A percentile compares a stretch with the other conserved stretches of the same genome.
Evolutionary conservation across 176 grass and related monocot genomes (phyloP).

Genomic region (Triticum urartu): DNA sequence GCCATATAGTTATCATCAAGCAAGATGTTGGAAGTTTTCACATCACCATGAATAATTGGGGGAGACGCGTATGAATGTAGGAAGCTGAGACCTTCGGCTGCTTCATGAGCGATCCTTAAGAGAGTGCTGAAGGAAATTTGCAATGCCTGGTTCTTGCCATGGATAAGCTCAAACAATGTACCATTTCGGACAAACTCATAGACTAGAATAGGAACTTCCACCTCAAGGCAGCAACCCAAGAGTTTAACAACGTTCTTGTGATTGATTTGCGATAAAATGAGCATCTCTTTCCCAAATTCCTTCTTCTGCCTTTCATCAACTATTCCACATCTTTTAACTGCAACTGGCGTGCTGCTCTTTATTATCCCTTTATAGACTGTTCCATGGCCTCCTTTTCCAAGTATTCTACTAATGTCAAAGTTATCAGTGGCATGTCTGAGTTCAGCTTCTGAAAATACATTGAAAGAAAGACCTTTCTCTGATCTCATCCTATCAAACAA

Average conservation of each 20-base stretch:
- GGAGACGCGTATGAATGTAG: conserved; percentile 16
- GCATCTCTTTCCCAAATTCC: conserved; percentile 30
- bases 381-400: conserved; percentile 42
- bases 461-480: conserved; percentile 33
- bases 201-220: conserved; percentile 35
- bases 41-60: conserved; percentile 40
- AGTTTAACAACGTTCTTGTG: conserved; percentile 42
- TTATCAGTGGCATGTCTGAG: conserved; percentile 37
- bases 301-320: conserved; percentile 34
- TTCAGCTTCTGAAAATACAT: conserved; percentile 31
- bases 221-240: conserved; percentile 32
- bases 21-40: conserved; percentile 17
- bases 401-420: conserved; percentile 31
- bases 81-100: conserved; percentile 27
- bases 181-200: conserved; percentile 32
- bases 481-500: conserved; percentile 37
- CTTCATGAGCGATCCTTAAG: conserved; percentile 36
- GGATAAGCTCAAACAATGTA: conserved; percentile 25
- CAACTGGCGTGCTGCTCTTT: neutral
- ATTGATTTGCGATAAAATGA: conserved; percentile 37
- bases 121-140: conserved; percentile 4
- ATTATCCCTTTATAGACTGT: conserved; percentile 34
- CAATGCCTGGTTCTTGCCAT: conserved; percentile 18
- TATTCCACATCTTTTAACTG: conserved; percentile 13
- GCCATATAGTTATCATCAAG: conserved; percentile 26